A percentile compares a stretch with the other conserved stretches of the same genome.
Conservation (phyloP, 345 rosid species). For the Durio zibethinus region DNA sequence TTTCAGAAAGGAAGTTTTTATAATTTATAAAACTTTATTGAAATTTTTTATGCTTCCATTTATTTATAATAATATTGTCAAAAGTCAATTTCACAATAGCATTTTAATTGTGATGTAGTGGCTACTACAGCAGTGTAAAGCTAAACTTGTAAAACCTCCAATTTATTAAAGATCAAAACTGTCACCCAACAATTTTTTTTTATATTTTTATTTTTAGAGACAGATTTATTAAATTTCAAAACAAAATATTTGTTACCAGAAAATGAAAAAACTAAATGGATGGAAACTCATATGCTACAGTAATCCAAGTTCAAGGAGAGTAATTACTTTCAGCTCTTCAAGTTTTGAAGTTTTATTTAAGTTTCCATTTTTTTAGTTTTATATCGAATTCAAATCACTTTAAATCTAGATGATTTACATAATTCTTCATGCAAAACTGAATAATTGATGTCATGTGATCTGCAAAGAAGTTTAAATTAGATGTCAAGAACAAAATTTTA, state of each 20-base stretch:
- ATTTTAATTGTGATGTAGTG: neutral
- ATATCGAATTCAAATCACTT: neutral
- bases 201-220: neutral
- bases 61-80: neutral
- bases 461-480: constrained; percentile 19
- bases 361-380: neutral
- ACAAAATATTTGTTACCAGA: neutral
- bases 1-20: neutral
- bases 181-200: neutral
- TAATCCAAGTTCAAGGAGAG: neutral
- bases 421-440: neutral
- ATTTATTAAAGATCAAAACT: neutral
- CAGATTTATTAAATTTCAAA: neutral
- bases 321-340: neutral
- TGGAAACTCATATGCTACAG: neutral
- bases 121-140: neutral
- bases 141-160: neutral
- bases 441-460: constrained; percentile 1
- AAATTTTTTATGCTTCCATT: neutral
- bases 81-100: neutral
- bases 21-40: neutral
- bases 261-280: neutral
- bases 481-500: constrained; percentile 15
- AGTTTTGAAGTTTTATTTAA: neutral
- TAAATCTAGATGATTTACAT: neutral